Conservation (phyloP, 192 early-diverging fungal species). For the Mortierella hygrophila region DNA sequence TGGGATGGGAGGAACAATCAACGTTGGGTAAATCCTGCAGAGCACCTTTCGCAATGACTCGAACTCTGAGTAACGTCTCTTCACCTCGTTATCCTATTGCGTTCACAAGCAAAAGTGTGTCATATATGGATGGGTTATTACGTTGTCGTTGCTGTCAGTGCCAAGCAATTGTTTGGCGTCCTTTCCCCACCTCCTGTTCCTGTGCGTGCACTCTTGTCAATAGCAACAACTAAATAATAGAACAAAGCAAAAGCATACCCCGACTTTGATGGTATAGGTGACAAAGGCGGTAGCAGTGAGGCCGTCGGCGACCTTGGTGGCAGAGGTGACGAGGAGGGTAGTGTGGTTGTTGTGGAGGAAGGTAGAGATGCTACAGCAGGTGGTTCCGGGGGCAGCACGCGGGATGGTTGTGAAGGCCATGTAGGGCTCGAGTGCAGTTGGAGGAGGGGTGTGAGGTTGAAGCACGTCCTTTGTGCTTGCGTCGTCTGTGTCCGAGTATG, state of each 20-base stretch:
- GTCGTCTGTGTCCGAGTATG: constrained; percentile 41
- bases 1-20: constrained; percentile 96
- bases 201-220: neutral
- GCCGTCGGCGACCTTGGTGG: constrained; percentile 64
- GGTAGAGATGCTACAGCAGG: constrained; percentile 54
- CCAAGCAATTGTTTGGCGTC: neutral
- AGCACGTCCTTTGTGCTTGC: constrained; percentile 9
- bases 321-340: constrained; percentile 61
- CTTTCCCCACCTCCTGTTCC: neutral
- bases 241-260: constrained; percentile 48
- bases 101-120: neutral
- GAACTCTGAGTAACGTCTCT: constrained; percentile 96
- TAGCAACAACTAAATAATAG: neutral
- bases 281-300: constrained; percentile 63
- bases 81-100: constrained; percentile 74
- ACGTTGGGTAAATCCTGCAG: constrained; percentile 83
- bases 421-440: constrained; percentile 28
- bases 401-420: constrained; percentile 53
- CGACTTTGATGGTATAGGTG: constrained; percentile 66
- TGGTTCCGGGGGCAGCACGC: constrained; percentile 41
- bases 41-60: constrained; percentile 89
- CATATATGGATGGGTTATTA: neutral
- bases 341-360: constrained; percentile 54
- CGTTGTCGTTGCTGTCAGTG: neutral
- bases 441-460: constrained; percentile 8